Base-by-base conservation (phyloP, 1,139 yeast species). In the Torulaspora globosa region DNA sequence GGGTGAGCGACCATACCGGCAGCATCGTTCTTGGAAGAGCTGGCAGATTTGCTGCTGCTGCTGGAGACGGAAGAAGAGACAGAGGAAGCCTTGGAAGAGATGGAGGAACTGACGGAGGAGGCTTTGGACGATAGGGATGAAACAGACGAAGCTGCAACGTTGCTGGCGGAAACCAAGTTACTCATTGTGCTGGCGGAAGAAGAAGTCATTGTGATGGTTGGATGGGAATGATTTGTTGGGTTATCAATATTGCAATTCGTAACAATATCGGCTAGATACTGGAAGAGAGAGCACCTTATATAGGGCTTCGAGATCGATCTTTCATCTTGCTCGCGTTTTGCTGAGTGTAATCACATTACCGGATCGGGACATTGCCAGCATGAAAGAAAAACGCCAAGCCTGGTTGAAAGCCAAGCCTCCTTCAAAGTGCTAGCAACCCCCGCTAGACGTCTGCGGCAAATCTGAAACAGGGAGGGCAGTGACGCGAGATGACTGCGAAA, bases 1-100 rank as follows among this genome's bases (percentile, higher is more conserved):
- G 67, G 67, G 58, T 59, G 58, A 45, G 62, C 66, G 24, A 59
- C 58, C 47, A 55, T 43, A 39, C 56, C 57, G 27, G 57, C 48
- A 37, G 62, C 62, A 21, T 56, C 58, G 37, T 50, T 55, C 12
- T 46, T 46, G 26, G 46, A 37, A n/a, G 47, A 43, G 26, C 52
- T 47, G 27, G 37, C 33, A 33, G 44, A 39, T 15, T 26, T 30
- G 27, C 32, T 9, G 41, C 32, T 9, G 41, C 30, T 39, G 18
- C 12, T 11, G 14, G 47, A 36, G 7, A 9, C 15, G 7, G 23
- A 44, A 12, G 41, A 39, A 10, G 44, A 39, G 11, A 40, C 34
- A 1, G 48, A 45, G n/a, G 48, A 39, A 19, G 33, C 23, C 23
- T 21, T 21, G 23, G 41, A 39, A 10, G 47, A 44, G 9, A 40